Base-by-base conservation (phyloP, 495 filamentous ascomycete genomes). In the Hypoxylon lenormandii region DNA sequence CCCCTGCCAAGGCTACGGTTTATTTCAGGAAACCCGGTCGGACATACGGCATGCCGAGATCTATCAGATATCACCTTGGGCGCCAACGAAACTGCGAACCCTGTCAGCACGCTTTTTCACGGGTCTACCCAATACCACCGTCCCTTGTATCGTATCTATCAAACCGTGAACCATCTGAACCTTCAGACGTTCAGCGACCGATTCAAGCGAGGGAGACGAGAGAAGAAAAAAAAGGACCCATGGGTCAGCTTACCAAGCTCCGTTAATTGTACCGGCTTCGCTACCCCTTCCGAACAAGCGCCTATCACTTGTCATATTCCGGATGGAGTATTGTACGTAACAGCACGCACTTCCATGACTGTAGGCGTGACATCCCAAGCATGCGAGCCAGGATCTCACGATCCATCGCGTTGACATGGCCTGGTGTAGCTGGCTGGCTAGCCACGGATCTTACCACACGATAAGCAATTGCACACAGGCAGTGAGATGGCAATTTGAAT, bases 61-160 rank as follows among this genome's bases (percentile, higher is more conserved):
- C 58, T 71, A 38, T 71, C 68, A 71, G n/a, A 62, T 66, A 66
- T 71, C 68, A 71, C 43, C 58, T 71, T 66, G 18, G 68, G 68
- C 68, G 62, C 48, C 62, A 71, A 71, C 68, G 11, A 66, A 61
- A 60, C 43, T n/a, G 15, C 42, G 40, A 70, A 60, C 61, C 67
- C 67, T 62, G 61, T 64, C 56, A 42, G 36, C 67, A 66, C 67
- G 61, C 61, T 60, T 64, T 65, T 36, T 5, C 26, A 60, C 56
- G 26, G 57, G 61, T 43, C 52, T 53, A 46, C 61, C 61, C 67
- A 70, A 70, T 70, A 10, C 61, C 46, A 65, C 60, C 51, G 46
- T 60, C 57, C 67, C 49, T 55, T 47, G 55, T 66, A 50, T 49
- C n/a, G 55, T 66, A 50, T 49, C n/a, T 50, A 59, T n/a, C 42